Base-by-base conservation (phyloP, 2,329 filamentous ascomycete genomes). In the Fusarium sambucinum region DNA sequence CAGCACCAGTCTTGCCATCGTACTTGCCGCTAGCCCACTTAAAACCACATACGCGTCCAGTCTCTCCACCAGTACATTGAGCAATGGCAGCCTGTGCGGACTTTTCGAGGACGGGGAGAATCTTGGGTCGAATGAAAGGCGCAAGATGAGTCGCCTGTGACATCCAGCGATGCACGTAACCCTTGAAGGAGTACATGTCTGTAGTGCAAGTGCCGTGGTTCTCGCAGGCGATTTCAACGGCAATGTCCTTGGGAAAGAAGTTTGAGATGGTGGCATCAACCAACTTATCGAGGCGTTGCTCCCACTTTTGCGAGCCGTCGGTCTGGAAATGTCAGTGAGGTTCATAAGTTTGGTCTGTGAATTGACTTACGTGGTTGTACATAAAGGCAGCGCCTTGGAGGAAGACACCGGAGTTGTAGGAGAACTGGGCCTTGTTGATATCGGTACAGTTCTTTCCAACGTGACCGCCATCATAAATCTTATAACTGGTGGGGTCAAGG, bases 131-230 rank as follows among this genome's bases (percentile, higher is more conserved):
- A 2, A 84, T 86, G 46, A 82, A 85, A 1, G 88, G 87, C 2
- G 87, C 86, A 30, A 90, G 69, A 61, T 86, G 80, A 5, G 83
- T 82, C 4, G 84, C 81, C 42, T 82, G 79, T 10, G 84, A 83
- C 69, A 89, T 82, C 84, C 86, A 88, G 23, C 85, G 82, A 35
- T 85, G 80, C 23, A 90, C 77, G 50, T 88, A 85, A 16, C 86
- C 88, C 72, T 90, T 90, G 82, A 89, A 90, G 8, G 86, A 85
- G 59, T 85, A 79, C 78, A 90, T 88, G 68, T 92, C 90, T 42
- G 83, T 84, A 68, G 87, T 87, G 79, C 90, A 92, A 5, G 80
- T 85, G 33, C 72, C 73, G 8, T 80, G 78, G 41, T 73, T 71
- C 68, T 91, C 88, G 77, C 90, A 92, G 8, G 87, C 83, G 19